phyloP scores from a whole-genome alignment of 768 basidiomycete genomes.

The Pleurotus citrinopileatus region DNA sequence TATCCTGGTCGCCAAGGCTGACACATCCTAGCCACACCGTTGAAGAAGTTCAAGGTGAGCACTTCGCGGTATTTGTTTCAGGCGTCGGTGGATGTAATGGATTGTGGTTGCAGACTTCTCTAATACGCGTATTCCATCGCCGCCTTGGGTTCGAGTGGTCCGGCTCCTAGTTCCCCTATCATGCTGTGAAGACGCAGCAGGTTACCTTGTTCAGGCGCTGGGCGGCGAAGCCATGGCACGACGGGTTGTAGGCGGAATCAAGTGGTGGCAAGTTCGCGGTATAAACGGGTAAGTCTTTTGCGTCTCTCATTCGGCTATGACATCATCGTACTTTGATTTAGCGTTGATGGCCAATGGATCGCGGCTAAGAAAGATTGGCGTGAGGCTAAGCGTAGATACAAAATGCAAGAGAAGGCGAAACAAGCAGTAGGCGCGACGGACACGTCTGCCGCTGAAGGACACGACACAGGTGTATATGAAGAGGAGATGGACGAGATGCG shows the following conservation, averaged over 20 bases:
- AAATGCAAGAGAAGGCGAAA: constrained; percentile 40
- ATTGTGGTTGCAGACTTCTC: constrained; percentile 49
- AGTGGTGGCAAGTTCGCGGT: constrained; percentile 98
- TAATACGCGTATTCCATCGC: constrained; percentile 79
- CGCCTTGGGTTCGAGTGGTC: constrained; percentile 79
- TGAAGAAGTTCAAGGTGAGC: constrained; percentile 69
- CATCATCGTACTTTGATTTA: constrained; percentile 23
- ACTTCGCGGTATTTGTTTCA: neutral
- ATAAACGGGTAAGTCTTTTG: constrained; percentile 57
- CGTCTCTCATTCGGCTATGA: constrained; percentile 5
- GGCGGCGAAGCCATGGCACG: constrained; percentile 79
- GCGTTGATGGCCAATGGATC: constrained; percentile 88
- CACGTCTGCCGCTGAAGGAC: constrained; percentile 17
- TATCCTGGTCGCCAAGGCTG: neutral
- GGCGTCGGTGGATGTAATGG: neutral
- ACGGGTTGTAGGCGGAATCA: constrained; percentile 79
- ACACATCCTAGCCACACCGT: constrained; percentile 65
- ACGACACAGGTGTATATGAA: constrained; percentile 43
- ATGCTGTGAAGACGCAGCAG: constrained; percentile 73
- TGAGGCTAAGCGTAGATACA: constrained; percentile 57
- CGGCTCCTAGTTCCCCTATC: constrained; percentile 71
- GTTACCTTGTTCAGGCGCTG: constrained; percentile 68
- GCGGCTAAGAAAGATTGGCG: constrained; percentile 81
- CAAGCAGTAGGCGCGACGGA: constrained; percentile 13
- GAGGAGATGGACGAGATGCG: constrained; percentile 80